Conservation (phyloP, 345 rosid species). For the Salix brachista region DNA sequence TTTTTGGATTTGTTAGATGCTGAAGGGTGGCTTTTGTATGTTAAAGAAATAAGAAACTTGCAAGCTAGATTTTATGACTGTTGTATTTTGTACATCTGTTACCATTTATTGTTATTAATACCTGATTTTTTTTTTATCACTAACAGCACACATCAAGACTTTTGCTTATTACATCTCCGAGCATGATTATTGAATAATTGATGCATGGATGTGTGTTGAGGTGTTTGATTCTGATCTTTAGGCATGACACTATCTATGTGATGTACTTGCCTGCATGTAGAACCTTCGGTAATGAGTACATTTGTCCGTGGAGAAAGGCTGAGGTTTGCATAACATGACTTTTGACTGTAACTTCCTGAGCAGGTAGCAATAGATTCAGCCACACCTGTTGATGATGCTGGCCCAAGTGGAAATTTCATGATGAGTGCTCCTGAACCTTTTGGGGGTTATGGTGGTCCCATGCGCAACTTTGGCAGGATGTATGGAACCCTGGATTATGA, state of each 20-base stretch:
- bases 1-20: background rate
- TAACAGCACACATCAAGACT: background rate
- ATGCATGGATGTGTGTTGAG: background rate
- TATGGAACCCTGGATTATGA: slow-evolving; percentile 69
- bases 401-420: slow-evolving; percentile 57
- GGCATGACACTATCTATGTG: background rate
- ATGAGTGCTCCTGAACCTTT: slow-evolving; percentile 48
- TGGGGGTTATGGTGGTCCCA: slow-evolving; percentile 81
- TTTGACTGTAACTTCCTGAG: slow-evolving; percentile 6
- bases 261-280: background rate
- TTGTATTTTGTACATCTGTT: background rate
- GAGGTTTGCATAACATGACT: background rate
- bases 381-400: slow-evolving; percentile 81
- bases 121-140: background rate
- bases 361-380: slow-evolving; percentile 99
- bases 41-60: background rate
- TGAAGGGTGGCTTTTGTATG: background rate
- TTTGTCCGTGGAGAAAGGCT: background rate
- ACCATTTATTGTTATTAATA: background rate
- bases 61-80: background rate
- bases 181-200: background rate
- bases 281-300: background rate
- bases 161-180: background rate
- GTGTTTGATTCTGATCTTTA: background rate
- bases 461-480: slow-evolving; percentile 76